A percentile compares a stretch with the other conserved stretches of the same genome.
Evolutionary conservation across 306 rosid species (phyloP).

Genomic region (Herpetospermum pedunculosum): DNA sequence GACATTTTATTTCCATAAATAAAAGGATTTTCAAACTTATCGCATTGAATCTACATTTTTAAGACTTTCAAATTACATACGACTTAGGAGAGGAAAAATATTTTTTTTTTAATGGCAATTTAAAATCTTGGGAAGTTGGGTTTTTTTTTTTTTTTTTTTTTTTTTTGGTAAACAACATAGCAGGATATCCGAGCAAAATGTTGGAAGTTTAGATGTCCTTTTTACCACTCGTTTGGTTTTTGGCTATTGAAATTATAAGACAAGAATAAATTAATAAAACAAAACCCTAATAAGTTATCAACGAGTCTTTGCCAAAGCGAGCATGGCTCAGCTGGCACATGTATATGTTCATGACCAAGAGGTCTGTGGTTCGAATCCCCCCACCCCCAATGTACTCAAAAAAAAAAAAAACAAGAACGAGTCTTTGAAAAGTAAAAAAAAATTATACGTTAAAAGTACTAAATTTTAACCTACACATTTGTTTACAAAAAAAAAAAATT

Average conservation of each 20-base stretch:
- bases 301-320: too few species aligned
- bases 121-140: background rate
- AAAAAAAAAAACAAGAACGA: too few species aligned
- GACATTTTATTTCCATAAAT: background rate
- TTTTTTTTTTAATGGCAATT: background rate
- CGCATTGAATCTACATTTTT: background rate
- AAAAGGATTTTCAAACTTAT: background rate
- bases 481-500: too few species aligned
- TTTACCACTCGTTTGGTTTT: background rate
- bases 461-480: too few species aligned
- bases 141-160: background rate
- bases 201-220: slow-evolving; percentile 1
- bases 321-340: too few species aligned
- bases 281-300: background rate
- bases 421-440: too few species aligned
- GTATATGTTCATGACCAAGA: too few species aligned
- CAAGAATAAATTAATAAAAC: background rate
- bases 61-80: background rate
- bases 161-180: background rate
- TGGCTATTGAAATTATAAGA: background rate
- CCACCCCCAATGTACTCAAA: too few species aligned
- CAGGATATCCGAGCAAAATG: background rate
- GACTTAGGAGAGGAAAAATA: background rate
- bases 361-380: too few species aligned
- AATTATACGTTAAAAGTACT: too few species aligned